phyloP scores from a whole-genome alignment of 345 rosid genomes.

The Streptanthus diversifolius region DNA sequence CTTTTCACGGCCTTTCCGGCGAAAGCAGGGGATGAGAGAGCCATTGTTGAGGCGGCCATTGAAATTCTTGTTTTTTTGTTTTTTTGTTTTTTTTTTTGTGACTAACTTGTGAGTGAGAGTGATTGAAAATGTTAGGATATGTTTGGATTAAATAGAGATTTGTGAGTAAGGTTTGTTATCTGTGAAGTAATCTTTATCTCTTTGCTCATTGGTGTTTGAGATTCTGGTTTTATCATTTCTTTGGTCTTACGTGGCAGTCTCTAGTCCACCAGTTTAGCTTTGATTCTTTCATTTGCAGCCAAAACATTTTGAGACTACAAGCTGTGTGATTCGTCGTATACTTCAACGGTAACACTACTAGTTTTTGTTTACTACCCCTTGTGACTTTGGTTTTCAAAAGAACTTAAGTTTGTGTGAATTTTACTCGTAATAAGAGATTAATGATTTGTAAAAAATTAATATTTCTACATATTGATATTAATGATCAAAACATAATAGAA shows the following conservation, averaged over 20 bases:
- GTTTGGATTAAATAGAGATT: conserved; percentile 29
- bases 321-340: background rate
- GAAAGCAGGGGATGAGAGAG: conserved; percentile 64
- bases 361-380: background rate
- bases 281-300: background rate
- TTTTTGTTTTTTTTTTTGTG: background rate
- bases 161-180: conserved; percentile 42
- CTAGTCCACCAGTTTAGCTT: conserved; percentile 37
- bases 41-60: conserved; percentile 70
- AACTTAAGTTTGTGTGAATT: background rate
- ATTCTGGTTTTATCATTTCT: conserved; percentile 36
- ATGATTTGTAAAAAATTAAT: background rate
- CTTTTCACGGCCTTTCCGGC: conserved; percentile 59
- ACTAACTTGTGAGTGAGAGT: conserved; percentile 26
- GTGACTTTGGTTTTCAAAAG: background rate
- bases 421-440: background rate
- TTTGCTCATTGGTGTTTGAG: conserved; percentile 49
- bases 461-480: background rate
- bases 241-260: conserved; percentile 36
- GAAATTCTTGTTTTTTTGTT: background rate
- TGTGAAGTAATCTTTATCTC: conserved; percentile 39
- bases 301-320: conserved; percentile 21
- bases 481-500: background rate
- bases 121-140: background rate
- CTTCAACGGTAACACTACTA: conserved; percentile 1